A percentile compares a stretch with the other conserved stretches of the same genome.
These are phyloP conservation scores for Hyphodiscus hymeniophilus DNA, from an alignment of 495 filamentous ascomycete species.

Conservation along the genomic window DNA sequence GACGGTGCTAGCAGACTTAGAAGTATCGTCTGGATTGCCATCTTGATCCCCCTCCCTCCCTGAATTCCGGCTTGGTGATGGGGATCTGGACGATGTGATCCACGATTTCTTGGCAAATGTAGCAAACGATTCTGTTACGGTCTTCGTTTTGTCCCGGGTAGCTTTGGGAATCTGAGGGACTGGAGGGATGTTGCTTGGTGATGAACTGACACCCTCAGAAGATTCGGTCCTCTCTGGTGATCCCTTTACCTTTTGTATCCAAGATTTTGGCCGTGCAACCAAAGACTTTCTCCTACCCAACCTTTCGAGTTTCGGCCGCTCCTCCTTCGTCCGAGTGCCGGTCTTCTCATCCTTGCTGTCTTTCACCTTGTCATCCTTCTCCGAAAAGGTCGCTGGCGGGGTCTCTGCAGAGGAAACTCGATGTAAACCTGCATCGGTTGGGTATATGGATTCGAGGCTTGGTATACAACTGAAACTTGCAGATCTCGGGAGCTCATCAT, in stretches of 20 bases:
- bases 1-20: conserved; percentile 8
- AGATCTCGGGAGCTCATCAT: conserved; percentile 20
- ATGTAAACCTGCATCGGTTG: conserved; percentile 6
- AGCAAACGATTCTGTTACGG: conserved; percentile 51
- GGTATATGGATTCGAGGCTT: conserved; percentile 3
- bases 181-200: conserved; percentile 16
- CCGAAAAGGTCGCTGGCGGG: background rate
- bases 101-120: conserved; percentile 61
- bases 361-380: background rate
- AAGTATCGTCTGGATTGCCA: conserved; percentile 4
- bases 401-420: conserved; percentile 6
- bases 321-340: conserved; percentile 13
- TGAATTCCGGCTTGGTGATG: conserved; percentile 38
- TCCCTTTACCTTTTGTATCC: conserved; percentile 23
- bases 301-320: conserved; percentile 15
- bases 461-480: conserved; percentile 22
- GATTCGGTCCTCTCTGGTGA: conserved; percentile 18
- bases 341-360: conserved; percentile 7
- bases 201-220: conserved; percentile 8
- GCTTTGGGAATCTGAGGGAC: conserved; percentile 18
- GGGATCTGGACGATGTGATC: conserved; percentile 53
- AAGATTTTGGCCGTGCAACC: conserved; percentile 24
- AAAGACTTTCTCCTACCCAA: conserved; percentile 22
- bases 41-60: conserved; percentile 8
- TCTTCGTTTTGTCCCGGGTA: conserved; percentile 19